These are phyloP conservation scores for Abrus pulchellus DNA, from an alignment of 306 rosid genomes.

Conservation along the genomic window DNA sequence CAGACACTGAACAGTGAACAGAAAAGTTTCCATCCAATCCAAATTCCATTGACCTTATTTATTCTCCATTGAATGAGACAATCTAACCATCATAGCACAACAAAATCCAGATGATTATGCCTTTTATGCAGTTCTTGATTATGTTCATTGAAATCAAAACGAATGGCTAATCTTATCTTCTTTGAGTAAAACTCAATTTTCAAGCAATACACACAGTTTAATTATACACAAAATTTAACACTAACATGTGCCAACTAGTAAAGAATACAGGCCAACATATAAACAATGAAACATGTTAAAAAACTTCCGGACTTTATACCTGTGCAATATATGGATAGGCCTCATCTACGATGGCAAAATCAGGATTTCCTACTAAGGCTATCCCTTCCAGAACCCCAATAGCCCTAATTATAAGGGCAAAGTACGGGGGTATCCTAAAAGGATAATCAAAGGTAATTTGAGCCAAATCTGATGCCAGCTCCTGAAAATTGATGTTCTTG, in stretches of 20 bases:
- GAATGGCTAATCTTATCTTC: constrained; percentile 29
- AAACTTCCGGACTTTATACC: constrained; percentile 58
- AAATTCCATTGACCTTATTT: constrained; percentile 20
- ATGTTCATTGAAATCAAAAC: constrained; percentile 18
- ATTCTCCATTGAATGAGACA: constrained; percentile 34
- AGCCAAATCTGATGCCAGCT: constrained; percentile 96
- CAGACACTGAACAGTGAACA: constrained; percentile 19
- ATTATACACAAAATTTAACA: constrained; percentile 8
- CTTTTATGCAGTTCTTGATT: background rate
- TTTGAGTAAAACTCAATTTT: constrained; percentile 32
- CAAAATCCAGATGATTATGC: background rate
- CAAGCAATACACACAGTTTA: constrained; percentile 14
- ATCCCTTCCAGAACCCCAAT: constrained; percentile 97
- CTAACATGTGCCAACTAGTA: constrained; percentile 12
- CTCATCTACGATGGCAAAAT: constrained; percentile 97
- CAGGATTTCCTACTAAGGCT: constrained; percentile 96
- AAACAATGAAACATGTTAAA: constrained; percentile 7
- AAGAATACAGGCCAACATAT: constrained; percentile 28
- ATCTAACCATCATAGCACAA: constrained; percentile 34
- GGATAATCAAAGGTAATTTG: constrained; percentile 99
- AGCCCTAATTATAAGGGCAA: constrained; percentile 98
- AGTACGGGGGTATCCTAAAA: constrained; percentile 97
- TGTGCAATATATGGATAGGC: constrained; percentile 99
- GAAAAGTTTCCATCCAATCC: background rate
- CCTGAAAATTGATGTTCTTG: constrained; percentile 96